Conservation (phyloP, 1,284 basidiomycete species). For the Ustanciosporium gigantosporum region DNA sequence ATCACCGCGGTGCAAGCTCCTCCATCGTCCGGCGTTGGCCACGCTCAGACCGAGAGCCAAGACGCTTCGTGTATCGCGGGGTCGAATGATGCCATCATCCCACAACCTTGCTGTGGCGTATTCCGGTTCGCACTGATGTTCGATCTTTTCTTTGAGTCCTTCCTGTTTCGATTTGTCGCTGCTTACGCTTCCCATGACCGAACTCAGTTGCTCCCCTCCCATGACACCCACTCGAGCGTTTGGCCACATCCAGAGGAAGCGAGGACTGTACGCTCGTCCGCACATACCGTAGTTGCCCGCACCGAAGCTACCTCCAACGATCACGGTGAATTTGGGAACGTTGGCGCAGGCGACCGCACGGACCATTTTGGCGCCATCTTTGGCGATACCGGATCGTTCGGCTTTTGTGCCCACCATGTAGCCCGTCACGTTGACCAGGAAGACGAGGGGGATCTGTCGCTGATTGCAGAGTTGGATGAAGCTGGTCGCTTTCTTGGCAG, state of each 20-base stretch:
- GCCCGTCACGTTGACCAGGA: conserved; percentile 86
- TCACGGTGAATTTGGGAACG: conserved; percentile 89
- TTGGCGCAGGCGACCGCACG: conserved; percentile 91
- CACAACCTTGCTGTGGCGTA: conserved; percentile 87
- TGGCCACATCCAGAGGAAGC: conserved; percentile 98
- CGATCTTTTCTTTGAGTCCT: conserved; percentile 77
- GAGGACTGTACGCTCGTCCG: conserved; percentile 75
- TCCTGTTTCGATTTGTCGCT: conserved; percentile 36
- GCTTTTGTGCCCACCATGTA: conserved; percentile 96
- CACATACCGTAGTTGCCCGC: conserved; percentile 78
- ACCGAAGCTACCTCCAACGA: conserved; percentile 92
- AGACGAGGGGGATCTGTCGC: conserved; percentile 82
- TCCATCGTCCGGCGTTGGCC: conserved; percentile 62
- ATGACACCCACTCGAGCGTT: conserved; percentile 95
- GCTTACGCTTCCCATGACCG: conserved; percentile 88
- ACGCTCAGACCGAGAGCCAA: conserved; percentile 82
- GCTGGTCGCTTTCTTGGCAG: conserved; percentile 88
- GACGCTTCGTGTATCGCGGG: conserved; percentile 84
- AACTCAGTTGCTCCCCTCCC: conserved; percentile 87
- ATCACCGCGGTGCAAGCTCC: conserved; percentile 33
- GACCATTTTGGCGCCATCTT: conserved; percentile 97
- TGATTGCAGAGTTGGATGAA: conserved; percentile 94
- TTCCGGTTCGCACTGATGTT: conserved; percentile 79
- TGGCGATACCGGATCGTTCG: conserved; percentile 90
- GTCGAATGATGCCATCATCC: conserved; percentile 93